phyloP scores from a whole-genome alignment of 2,329 filamentous ascomycete genomes.

The Fusarium anguioides region DNA sequence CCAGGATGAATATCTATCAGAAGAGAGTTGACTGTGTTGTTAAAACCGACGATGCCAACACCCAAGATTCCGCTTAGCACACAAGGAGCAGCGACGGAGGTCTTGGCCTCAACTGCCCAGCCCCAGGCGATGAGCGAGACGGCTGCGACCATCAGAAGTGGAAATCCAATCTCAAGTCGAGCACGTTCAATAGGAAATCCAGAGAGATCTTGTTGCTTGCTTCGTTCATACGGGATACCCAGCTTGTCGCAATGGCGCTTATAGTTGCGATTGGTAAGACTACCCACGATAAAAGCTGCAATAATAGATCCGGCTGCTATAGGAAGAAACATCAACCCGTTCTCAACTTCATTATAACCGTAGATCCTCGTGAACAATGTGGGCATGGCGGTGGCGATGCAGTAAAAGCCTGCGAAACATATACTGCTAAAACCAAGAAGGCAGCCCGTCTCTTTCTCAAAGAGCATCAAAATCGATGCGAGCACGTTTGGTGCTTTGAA shows the following conservation, averaged over 20 bases:
- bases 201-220: conserved; percentile 61
- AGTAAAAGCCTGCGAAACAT: conserved; percentile 63
- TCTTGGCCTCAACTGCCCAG: conserved; percentile 59
- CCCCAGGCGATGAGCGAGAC: conserved; percentile 62
- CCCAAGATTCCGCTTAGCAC: conserved; percentile 61
- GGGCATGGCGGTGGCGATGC: conserved; percentile 58
- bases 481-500: conserved; percentile 56
- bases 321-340: conserved; percentile 66
- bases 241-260: conserved; percentile 66
- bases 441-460: conserved; percentile 56
- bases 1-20: conserved; percentile 67
- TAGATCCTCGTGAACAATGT: conserved; percentile 63
- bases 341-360: conserved; percentile 65
- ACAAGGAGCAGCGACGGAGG: conserved; percentile 59
- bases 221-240: conserved; percentile 64
- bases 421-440: conserved; percentile 58
- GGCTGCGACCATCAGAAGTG: conserved; percentile 62
- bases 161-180: conserved; percentile 61
- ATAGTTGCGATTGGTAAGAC: conserved; percentile 75
- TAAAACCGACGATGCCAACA: conserved; percentile 63
- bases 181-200: conserved; percentile 64
- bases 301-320: conserved; percentile 61
- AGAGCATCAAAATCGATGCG: conserved; percentile 54
- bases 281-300: conserved; percentile 60
- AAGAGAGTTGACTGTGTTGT: conserved; percentile 63